Evolutionary conservation across 2,329 filamentous ascomycete species (phyloP).

Genomic region (Aspergillus novoparasiticus): DNA sequence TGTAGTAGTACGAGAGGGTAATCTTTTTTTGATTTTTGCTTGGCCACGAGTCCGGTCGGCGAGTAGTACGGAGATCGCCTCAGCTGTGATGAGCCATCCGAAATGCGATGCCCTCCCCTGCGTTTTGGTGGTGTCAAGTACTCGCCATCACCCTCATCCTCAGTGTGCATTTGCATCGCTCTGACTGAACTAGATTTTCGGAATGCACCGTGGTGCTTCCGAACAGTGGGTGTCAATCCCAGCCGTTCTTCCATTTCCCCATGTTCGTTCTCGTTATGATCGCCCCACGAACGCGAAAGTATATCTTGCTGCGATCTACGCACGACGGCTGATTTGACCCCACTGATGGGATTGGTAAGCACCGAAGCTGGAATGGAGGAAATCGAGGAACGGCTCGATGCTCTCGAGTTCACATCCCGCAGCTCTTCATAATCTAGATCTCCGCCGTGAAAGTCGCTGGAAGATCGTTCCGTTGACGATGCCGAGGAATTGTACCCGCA

Average conservation of each 20-base stretch:
- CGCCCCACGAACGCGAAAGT: slow-evolving; percentile 21
- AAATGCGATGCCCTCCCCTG: slow-evolving; percentile 29
- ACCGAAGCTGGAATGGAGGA: slow-evolving; percentile 46
- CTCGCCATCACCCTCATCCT: slow-evolving; percentile 46
- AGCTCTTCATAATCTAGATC: slow-evolving; percentile 32
- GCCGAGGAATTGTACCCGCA: slow-evolving; percentile 38
- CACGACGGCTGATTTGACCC: slow-evolving; percentile 23
- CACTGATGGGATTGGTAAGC: slow-evolving; percentile 34
- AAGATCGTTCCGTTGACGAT: slow-evolving; percentile 35
- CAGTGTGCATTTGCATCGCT: slow-evolving; percentile 48
- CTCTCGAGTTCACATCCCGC: slow-evolving; percentile 28
- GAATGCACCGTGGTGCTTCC: slow-evolving; percentile 42
- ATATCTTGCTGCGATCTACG: slow-evolving; percentile 24
- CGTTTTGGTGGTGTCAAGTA: slow-evolving; percentile 39
- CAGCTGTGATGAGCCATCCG: slow-evolving; percentile 33
- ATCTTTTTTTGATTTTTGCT: slow-evolving; percentile 46
- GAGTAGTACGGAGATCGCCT: slow-evolving; percentile 41
- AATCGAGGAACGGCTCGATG: slow-evolving; percentile 45
- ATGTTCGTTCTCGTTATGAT: slow-evolving; percentile 12
- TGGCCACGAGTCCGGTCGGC: slow-evolving; percentile 29
- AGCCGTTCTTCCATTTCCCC: slow-evolving; percentile 23
- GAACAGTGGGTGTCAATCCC: slow-evolving; percentile 29
- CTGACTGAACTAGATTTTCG: slow-evolving; percentile 49
- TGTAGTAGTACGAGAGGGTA: slow-evolving; percentile 64
- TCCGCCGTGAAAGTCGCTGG: slow-evolving; percentile 27